Conservation (phyloP, 345 rosid genomes). For the Salix arbutifolia region DNA sequence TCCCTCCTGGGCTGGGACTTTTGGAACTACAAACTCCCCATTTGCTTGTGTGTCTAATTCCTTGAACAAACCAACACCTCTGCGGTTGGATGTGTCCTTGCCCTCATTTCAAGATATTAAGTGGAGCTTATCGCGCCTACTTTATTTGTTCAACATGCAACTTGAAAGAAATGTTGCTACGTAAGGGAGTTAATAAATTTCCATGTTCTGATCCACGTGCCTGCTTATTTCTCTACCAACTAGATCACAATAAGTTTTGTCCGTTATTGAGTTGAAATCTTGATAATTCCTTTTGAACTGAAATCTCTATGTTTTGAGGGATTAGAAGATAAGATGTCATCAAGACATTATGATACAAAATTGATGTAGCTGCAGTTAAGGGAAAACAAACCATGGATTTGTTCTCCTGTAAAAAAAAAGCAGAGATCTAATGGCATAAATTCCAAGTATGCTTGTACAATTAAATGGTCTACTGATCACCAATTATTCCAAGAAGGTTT, state of each 20-base stretch:
- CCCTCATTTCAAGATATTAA: conserved; percentile 66
- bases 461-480: not conserved
- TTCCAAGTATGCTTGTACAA: not conserved
- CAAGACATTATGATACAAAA: not conserved
- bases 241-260: not conserved
- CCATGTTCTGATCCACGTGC: conserved; percentile 2
- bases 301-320: not conserved
- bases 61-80: conserved; percentile 70
- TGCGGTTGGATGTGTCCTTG: conserved; percentile 61
- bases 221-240: not conserved
- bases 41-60: conserved; percentile 85
- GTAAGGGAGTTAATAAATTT: conserved; percentile 49
- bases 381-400: not conserved
- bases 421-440: not conserved
- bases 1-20: conserved; percentile 34
- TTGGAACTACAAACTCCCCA: conserved; percentile 33
- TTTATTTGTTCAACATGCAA: conserved; percentile 82
- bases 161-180: conserved; percentile 86
- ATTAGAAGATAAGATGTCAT: not conserved
- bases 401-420: not conserved
- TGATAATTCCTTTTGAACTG: not conserved
- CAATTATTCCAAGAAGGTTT: not conserved
- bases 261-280: not conserved
- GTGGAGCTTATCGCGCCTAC: conserved; percentile 67
- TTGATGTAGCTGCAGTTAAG: conserved; percentile 6